These are phyloP conservation scores for Coniella vitis DNA, from an alignment of 2,329 filamentous ascomycete genomes.

Conservation along the genomic window DNA sequence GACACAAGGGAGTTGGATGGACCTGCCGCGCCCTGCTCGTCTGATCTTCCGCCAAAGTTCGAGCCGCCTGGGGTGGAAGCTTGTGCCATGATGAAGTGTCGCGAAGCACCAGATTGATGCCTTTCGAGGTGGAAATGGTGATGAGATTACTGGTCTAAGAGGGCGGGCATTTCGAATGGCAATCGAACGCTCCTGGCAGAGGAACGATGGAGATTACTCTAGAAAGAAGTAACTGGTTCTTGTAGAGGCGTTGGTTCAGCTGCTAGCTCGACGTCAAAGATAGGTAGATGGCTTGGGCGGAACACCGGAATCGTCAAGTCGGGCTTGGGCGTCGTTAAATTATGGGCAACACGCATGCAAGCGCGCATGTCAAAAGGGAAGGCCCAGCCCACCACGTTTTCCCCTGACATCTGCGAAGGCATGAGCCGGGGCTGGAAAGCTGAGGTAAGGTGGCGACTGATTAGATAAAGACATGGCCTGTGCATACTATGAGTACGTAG, in stretches of 20 bases:
- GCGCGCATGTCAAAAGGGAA: not conserved
- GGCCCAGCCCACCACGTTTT: not conserved
- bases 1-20: constrained; percentile 24
- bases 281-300: no score
- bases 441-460: constrained; percentile 8
- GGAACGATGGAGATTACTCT: no score
- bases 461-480: not conserved
- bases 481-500: not conserved
- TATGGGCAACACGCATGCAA: not conserved
- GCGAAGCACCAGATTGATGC: not conserved
- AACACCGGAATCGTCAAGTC: not conserved
- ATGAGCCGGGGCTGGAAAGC: constrained; percentile 11
- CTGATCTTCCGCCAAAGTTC: constrained; percentile 35
- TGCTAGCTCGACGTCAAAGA: no score
- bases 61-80: constrained; percentile 38
- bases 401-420: constrained; percentile 7
- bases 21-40: constrained; percentile 21
- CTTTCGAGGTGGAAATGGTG: no score
- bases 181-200: no score
- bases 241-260: no score
- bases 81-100: constrained; percentile 32
- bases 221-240: no score
- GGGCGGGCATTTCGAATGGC: constrained; percentile 8
- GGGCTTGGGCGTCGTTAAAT: not conserved
- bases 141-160: not conserved